Conservation (phyloP, 805 yeast genomes). For the Candida boidinii region DNA sequence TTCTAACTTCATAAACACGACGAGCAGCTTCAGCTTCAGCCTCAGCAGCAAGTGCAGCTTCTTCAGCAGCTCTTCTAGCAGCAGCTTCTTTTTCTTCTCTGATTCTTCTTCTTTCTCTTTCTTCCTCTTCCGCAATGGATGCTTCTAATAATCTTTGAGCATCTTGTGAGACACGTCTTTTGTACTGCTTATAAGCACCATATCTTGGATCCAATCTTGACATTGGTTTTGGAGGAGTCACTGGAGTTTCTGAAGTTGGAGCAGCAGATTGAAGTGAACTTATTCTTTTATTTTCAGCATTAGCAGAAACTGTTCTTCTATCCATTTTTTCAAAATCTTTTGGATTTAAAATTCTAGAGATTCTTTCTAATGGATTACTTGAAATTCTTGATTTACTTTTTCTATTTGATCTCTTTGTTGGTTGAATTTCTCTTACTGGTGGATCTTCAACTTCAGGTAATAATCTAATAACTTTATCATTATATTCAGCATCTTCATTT, state of each 20-base stretch:
- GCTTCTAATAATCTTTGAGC: slow-evolving; percentile 24
- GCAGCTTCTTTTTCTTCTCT: slow-evolving; percentile 6
- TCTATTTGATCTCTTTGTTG: slow-evolving; percentile 7
- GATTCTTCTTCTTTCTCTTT: slow-evolving; percentile 13
- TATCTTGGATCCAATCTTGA: slow-evolving; percentile 51
- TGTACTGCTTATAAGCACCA: slow-evolving; percentile 37
- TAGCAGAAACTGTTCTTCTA: slow-evolving; percentile 35
- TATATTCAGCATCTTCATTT: no score
- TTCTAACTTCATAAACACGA: slow-evolving; percentile 9
- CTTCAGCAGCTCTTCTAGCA: slow-evolving; percentile 5
- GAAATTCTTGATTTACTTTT: slow-evolving; percentile 17
- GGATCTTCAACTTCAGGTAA: no score
- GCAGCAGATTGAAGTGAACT: slow-evolving; percentile 25
- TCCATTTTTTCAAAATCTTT: slow-evolving; percentile 35
- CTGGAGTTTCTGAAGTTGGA: slow-evolving; percentile 18
- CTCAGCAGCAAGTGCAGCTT: slow-evolving; percentile 15
- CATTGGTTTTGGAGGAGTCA: slow-evolving; percentile 49
- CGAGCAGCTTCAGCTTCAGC: slow-evolving; percentile 2
- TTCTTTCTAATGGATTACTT: slow-evolving; percentile 23
- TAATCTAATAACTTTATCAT: no score
- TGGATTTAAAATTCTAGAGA: slow-evolving; percentile 31
- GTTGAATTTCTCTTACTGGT: neutral
- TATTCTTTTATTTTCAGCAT: neutral
- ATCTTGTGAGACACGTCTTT: slow-evolving; percentile 34
- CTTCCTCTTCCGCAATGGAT: slow-evolving; percentile 19